Evolutionary conservation across 768 basidiomycete genomes (phyloP).

Genomic region (Boletellus emodensis): DNA sequence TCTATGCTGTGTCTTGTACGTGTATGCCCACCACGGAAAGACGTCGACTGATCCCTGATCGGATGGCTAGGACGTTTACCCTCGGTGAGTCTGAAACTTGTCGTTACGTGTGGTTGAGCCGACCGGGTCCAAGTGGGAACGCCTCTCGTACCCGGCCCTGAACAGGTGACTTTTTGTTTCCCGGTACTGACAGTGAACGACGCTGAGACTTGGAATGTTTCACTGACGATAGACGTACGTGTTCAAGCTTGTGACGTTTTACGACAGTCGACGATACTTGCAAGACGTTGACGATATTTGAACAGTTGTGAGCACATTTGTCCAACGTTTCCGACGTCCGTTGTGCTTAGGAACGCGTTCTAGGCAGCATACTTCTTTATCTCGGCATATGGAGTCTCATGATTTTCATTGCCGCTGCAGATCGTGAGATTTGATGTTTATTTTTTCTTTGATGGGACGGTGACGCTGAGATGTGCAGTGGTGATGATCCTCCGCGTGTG

Average conservation of each 20-base stretch:
- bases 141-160: not conserved
- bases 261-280: not conserved
- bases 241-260: not conserved
- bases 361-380: not conserved
- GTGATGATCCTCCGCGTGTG: slow-evolving; percentile 2
- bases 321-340: not conserved
- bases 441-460: too few species aligned
- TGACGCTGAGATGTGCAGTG: not conserved
- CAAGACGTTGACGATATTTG: not conserved
- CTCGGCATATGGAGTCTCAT: not conserved
- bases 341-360: not conserved
- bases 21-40: too few species aligned
- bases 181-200: not conserved
- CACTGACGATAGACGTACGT: not conserved
- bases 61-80: not conserved
- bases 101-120: not conserved
- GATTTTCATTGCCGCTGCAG: not conserved
- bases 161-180: not conserved
- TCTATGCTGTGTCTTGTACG: not conserved
- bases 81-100: not conserved
- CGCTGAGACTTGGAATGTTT: not conserved
- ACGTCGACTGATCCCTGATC: not conserved
- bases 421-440: not conserved
- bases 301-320: not conserved
- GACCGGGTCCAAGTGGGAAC: not conserved